Evolutionary conservation across 129 eudicot species (phyloP), one percentile per base, ranked within the genome.

Genomic region (Tanacetum coccineum): DNA sequence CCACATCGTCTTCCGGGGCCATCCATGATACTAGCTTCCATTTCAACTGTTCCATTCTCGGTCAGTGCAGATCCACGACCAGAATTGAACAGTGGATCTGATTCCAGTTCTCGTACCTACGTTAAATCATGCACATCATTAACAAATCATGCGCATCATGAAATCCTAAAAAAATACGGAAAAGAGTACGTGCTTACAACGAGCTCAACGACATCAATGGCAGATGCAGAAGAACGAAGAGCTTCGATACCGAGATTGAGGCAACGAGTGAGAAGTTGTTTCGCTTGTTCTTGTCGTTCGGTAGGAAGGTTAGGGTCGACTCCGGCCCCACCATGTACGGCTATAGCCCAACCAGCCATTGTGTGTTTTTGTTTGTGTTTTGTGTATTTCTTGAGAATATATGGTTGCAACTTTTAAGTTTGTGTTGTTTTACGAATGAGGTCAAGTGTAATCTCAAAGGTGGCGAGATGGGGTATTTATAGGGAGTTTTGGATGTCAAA

Each of bases 11-110:
- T 66, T 3, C 84, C 84, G 5, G 28, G 4, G 9, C 98, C 98
- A 4, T 92, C 96, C 98, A 92, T 92, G 46, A 92, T 92, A 68
- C 96, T 88, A 0, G 98, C 98, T 79, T 92, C 98, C 98, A 92
- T 92, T 76, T 92, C 98, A 47, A 84, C 96, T 10, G 91, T 84
- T 58, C 95, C 98, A 32, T 88, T 74, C 71, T 76, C 95, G 0
- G 96, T 92, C 15, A 92, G 81, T 15, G 87, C 98, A 60, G 98
- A 92, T 72, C 98, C 98, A 44, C 96, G 88, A 12, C 98, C 98
- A 1, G 98, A 85, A 75, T 92, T 92, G 45, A 92, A 92, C 20
- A 81, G 42, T 0, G 98, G 96, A 73, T 92, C 94, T 8, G 79
- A 73, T 67, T 92, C 98, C 79, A 92, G 54, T 70, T 88, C 96